These are phyloP conservation scores for Hippophae rhamnoides DNA, from an alignment of 306 rosid species.

Conservation along the genomic window DNA sequence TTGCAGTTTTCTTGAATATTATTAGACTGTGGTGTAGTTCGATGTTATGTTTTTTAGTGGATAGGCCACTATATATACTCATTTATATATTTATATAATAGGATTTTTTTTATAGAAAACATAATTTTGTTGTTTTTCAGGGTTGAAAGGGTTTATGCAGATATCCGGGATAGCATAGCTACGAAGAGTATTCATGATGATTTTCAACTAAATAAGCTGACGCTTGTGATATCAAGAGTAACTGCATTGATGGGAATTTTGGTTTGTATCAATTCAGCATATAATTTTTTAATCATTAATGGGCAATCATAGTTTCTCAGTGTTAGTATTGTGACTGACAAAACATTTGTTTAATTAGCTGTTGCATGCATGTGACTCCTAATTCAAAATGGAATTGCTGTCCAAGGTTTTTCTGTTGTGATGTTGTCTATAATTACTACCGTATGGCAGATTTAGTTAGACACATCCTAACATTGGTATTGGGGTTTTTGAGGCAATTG, in stretches of 20 bases:
- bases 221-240: constrained; percentile 75
- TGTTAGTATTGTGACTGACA: neutral
- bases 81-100: constrained; percentile 4
- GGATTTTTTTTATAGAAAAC: neutral
- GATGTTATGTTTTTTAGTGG: neutral
- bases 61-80: too few species aligned
- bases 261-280: constrained; percentile 38
- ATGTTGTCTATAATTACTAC: too few species aligned
- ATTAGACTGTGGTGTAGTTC: too few species aligned
- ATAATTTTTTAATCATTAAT: constrained; percentile 8
- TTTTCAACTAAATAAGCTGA: constrained; percentile 52
- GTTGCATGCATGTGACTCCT: too few species aligned
- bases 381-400: too few species aligned
- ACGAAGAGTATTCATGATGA: constrained; percentile 27
- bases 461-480: too few species aligned
- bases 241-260: constrained; percentile 87
- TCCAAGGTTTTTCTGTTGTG: too few species aligned
- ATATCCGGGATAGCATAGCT: constrained; percentile 43
- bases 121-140: constrained; percentile 26
- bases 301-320: neutral
- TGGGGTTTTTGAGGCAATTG: too few species aligned
- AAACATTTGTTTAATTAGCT: too few species aligned
- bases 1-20: too few species aligned
- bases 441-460: too few species aligned
- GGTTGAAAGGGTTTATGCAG: constrained; percentile 67